These are phyloP conservation scores for Lizonia empirigonia DNA, from an alignment of 2,329 filamentous ascomycete genomes.

Conservation along the genomic window DNA sequence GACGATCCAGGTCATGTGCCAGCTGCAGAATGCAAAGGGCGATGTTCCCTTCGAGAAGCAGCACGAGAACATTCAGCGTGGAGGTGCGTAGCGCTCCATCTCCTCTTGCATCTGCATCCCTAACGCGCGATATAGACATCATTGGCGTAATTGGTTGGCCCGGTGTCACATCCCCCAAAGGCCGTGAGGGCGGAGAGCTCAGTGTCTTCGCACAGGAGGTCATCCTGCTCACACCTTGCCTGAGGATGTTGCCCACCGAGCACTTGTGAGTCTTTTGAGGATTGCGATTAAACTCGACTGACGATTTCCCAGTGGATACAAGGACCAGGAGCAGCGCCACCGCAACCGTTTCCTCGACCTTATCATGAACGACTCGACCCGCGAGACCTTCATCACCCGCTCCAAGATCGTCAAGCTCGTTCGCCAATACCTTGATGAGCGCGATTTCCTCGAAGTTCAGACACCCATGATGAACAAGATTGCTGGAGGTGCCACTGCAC, in stretches of 20 bases:
- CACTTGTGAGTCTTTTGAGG: constrained; percentile 60
- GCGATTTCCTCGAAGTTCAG: constrained; percentile 91
- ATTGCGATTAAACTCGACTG: background rate
- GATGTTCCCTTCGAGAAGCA: constrained; percentile 79
- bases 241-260: constrained; percentile 84
- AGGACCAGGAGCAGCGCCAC: constrained; percentile 92
- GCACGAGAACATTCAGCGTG: constrained; percentile 85
- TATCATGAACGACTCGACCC: constrained; percentile 91
- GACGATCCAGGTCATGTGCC: constrained; percentile 90
- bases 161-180: constrained; percentile 87
- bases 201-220: constrained; percentile 92
- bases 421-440: constrained; percentile 83
- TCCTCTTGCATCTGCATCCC: background rate
- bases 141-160: constrained; percentile 86
- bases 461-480: constrained; percentile 96
- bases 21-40: constrained; percentile 76
- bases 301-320: constrained; percentile 75
- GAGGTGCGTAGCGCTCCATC: constrained; percentile 44
- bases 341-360: constrained; percentile 93
- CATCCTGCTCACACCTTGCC: constrained; percentile 82
- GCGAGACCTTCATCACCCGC: constrained; percentile 82
- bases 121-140: constrained; percentile 64
- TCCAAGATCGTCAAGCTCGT: constrained; percentile 89
- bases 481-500: constrained; percentile 92
- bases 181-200: constrained; percentile 85